Conservation (phyloP, 441 rosid species). For the Pelargonium australe region DNA sequence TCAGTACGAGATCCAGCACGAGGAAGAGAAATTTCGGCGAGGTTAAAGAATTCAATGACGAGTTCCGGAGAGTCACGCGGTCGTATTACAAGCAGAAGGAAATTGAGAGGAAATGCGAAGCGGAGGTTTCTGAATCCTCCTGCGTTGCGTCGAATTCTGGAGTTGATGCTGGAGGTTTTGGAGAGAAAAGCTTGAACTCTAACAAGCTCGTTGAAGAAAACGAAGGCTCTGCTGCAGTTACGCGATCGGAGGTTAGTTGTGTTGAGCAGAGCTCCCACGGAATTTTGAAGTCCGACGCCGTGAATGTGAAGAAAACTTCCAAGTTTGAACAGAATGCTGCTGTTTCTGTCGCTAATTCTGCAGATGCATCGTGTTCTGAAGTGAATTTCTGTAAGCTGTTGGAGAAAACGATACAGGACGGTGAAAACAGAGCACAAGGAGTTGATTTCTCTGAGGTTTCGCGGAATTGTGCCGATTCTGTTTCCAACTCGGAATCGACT, state of each 20-base stretch:
- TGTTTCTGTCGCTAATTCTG: conserved; percentile 36
- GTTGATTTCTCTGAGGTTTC: conserved; percentile 35
- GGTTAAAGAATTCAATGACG: conserved; percentile 18
- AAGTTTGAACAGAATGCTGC: conserved; percentile 37
- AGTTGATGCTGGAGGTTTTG: conserved; percentile 29
- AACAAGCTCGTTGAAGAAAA: conserved; percentile 22
- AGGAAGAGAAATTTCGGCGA: conserved; percentile 21
- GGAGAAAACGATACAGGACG: conserved; percentile 17
- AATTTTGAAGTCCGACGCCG: conserved; percentile 19
- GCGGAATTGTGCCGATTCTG: conserved; percentile 26
- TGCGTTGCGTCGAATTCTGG: conserved; percentile 44
- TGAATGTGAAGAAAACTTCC: conserved; percentile 24
- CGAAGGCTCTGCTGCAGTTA: conserved; percentile 25
- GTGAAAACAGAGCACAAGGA: conserved; percentile 29
- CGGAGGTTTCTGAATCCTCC: conserved; percentile 54
- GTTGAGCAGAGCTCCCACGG: conserved; percentile 30
- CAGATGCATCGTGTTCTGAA: conserved; percentile 39
- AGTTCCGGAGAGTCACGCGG: conserved; percentile 51
- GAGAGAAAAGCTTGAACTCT: conserved; percentile 21
- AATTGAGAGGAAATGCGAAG: conserved; percentile 22
- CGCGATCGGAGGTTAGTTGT: conserved; percentile 37
- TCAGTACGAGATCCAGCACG: conserved; percentile 8
- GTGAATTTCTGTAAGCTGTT: conserved; percentile 22
- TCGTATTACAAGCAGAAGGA: conserved; percentile 35
- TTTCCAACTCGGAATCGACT: conserved; percentile 29